Percentiles rank a stretch among this genome's conserved stretches.
Conservation (phyloP, 1,284 basidiomycete species). For the Ceratobasidium sp. region DNA sequence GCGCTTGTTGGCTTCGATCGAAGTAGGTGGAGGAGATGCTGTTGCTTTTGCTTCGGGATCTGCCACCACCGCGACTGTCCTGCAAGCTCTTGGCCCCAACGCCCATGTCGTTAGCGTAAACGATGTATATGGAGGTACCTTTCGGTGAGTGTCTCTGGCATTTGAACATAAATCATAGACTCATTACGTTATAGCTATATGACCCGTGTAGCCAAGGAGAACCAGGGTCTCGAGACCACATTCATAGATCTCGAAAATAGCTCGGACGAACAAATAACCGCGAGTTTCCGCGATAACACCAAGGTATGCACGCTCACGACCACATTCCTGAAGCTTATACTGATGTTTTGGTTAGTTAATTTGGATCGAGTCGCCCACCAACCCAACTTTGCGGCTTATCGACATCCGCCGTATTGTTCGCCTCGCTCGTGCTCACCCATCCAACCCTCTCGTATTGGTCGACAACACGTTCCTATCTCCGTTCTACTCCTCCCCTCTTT, state of each 20-base stretch:
- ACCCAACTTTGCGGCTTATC: conserved; percentile 89
- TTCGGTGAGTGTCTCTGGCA: conserved; percentile 62
- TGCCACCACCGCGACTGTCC: conserved; percentile 82
- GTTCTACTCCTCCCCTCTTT: conserved; percentile 87
- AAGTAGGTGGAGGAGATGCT: conserved; percentile 71
- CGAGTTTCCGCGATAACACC: conserved; percentile 75
- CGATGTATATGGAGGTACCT: conserved; percentile 93
- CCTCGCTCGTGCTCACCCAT: conserved; percentile 63
- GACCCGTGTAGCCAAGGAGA: conserved; percentile 72
- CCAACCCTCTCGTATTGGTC: conserved; percentile 75
- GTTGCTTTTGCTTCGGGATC: conserved; percentile 87
- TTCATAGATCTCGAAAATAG: conserved; percentile 83
- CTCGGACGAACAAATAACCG: conserved; percentile 67
- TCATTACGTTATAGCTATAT: conserved; percentile 51
- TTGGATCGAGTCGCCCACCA: conserved; percentile 96
- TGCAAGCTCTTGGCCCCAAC: conserved; percentile 73
- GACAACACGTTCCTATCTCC: conserved; percentile 94
- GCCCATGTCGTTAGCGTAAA: conserved; percentile 87
- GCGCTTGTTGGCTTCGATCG: conserved; percentile 67
- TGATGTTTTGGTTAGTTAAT: conserved; percentile 65
- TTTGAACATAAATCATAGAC: neutral
- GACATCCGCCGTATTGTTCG: conserved; percentile 71
- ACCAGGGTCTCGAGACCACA: conserved; percentile 74
- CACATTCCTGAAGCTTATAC: conserved; percentile 9
- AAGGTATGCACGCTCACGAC: conserved; percentile 60